These are phyloP conservation scores for Dendryphion nanum DNA, from an alignment of 2,329 filamentous ascomycete genomes.

Conservation along the genomic window DNA sequence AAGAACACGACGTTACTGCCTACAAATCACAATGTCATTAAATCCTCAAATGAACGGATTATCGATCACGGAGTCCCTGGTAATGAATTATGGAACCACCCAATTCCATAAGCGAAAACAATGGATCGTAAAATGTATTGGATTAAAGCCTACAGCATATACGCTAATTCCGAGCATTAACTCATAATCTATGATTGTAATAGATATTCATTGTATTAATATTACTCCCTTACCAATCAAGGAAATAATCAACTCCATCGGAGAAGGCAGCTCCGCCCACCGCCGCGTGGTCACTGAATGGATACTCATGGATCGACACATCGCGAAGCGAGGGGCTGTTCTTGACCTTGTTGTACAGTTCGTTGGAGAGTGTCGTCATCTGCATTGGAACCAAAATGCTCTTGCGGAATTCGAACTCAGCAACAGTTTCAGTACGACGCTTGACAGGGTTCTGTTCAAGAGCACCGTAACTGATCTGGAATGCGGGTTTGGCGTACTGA, in stretches of 20 bases:
- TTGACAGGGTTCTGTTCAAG: constrained; percentile 25
- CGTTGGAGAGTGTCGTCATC: constrained; percentile 21
- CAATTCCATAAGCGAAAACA: too few relatives aligned
- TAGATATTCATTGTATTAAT: too few relatives aligned
- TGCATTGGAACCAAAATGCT: constrained; percentile 20
- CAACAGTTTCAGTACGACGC: constrained; percentile 26
- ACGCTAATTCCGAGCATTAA: too few relatives aligned
- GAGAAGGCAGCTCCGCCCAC: constrained; percentile 25
- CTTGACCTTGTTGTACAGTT: constrained; percentile 23
- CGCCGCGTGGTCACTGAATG: constrained; percentile 31
- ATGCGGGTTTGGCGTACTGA: constrained; percentile 22
- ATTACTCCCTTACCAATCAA: constrained; percentile 31
- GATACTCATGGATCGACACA: constrained; percentile 27
- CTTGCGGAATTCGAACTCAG: constrained; percentile 23
- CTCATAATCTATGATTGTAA: too few relatives aligned
- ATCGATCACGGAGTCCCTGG: too few relatives aligned
- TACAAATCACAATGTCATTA: too few relatives aligned
- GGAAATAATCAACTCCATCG: constrained; percentile 35
- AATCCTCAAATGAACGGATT: too few relatives aligned
- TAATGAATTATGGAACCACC: too few relatives aligned
- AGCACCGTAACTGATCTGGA: constrained; percentile 30
- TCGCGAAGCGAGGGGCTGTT: constrained; percentile 21
- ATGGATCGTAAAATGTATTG: too few relatives aligned
- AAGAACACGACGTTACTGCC: too few relatives aligned
- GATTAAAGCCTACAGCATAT: too few relatives aligned